These are phyloP conservation scores for Talaromyces pinophilus DNA, from an alignment of 2,329 filamentous ascomycete species.

Conservation along the genomic window DNA sequence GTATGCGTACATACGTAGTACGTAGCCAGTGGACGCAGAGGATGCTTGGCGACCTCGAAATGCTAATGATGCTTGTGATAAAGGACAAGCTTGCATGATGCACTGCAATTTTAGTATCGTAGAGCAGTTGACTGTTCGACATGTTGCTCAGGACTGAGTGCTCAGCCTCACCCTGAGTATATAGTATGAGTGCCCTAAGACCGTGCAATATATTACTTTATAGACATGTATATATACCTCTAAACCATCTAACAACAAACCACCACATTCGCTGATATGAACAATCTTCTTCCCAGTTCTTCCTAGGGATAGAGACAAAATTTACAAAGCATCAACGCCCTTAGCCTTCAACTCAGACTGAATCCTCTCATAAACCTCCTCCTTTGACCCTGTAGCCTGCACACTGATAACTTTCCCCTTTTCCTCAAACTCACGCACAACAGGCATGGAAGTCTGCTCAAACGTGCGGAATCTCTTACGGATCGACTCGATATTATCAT, in stretches of 20 bases:
- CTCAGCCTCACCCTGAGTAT: background rate
- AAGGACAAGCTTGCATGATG: too few relatives aligned
- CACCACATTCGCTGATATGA: background rate
- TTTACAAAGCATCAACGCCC: constrained; percentile 33
- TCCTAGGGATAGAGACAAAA: background rate
- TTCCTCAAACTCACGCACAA: constrained; percentile 79
- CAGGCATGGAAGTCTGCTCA: constrained; percentile 95
- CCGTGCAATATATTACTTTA: background rate
- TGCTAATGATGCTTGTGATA: too few relatives aligned
- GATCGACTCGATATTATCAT: constrained; percentile 95
- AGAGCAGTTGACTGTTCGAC: background rate
- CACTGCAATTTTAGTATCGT: background rate
- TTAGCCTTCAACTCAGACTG: constrained; percentile 49
- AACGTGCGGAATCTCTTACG: constrained; percentile 95
- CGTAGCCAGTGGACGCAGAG: too few relatives aligned
- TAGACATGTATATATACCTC: constrained; percentile 11
- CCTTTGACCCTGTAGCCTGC: constrained; percentile 67
- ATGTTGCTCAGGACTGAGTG: background rate
- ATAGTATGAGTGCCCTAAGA: background rate
- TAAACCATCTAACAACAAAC: background rate
- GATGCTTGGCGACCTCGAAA: too few relatives aligned
- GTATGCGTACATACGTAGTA: background rate
- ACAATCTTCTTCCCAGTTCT: background rate
- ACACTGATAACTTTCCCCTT: constrained; percentile 80
- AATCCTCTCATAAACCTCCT: constrained; percentile 63